Percentiles rank a stretch among this genome's conserved stretches.
phyloP scores from a whole-genome alignment of 1,284 basidiomycete species.

The Irpex lacteus region DNA sequence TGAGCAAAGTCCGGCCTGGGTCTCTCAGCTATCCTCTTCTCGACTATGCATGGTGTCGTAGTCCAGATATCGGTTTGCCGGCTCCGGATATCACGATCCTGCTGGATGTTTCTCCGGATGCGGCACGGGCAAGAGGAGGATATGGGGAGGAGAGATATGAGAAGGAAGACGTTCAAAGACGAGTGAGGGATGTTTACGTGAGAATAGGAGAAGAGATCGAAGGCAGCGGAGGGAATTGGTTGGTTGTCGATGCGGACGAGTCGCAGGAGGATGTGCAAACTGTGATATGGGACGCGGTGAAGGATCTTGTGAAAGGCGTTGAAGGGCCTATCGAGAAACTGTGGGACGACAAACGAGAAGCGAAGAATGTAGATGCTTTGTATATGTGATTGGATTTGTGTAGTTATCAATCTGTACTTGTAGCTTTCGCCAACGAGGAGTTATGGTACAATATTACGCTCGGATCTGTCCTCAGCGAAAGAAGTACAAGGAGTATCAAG shows the following conservation, averaged over 20 bases:
- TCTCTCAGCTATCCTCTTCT: conserved; percentile 18
- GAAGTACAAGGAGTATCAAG: not conserved
- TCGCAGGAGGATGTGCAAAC: conserved; percentile 54
- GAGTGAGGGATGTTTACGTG: conserved; percentile 65
- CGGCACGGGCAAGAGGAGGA: conserved; percentile 74
- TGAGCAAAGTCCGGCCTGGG: conserved; percentile 65
- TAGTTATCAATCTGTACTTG: not conserved
- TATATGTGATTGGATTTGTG: conserved; percentile 13
- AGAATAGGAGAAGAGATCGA: conserved; percentile 56
- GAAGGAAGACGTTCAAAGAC: conserved; percentile 70
- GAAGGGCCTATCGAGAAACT: conserved; percentile 15
- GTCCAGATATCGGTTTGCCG: conserved; percentile 85
- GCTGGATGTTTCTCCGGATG: conserved; percentile 77
- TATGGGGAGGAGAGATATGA: conserved; percentile 93
- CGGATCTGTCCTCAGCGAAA: not conserved
- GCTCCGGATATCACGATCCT: conserved; percentile 89
- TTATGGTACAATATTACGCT: conserved; percentile 1
- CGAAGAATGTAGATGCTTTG: conserved; percentile 13
- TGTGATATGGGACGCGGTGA: conserved; percentile 47
- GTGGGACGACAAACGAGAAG: conserved; percentile 19
- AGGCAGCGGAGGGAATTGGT: conserved; percentile 46
- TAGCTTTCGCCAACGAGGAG: not conserved
- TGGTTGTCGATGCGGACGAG: conserved; percentile 62
- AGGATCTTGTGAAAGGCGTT: conserved; percentile 13
- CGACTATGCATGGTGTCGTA: conserved; percentile 75